Conservation (phyloP, 441 rosid genomes). For the Aquilaria agallochum region DNA sequence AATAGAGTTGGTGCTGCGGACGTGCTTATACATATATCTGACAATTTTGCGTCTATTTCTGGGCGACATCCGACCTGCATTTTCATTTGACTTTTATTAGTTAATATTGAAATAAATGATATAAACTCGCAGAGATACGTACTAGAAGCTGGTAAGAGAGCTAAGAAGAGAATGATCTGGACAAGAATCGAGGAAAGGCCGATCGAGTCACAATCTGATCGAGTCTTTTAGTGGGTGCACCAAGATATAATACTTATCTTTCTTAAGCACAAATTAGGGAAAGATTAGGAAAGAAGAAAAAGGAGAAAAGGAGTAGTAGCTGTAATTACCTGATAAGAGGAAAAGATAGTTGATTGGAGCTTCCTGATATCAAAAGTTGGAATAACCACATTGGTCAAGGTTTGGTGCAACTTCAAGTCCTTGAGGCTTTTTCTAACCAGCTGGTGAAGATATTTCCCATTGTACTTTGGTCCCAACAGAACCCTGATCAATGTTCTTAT, state of each 20-base stretch:
- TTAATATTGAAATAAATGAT: background rate
- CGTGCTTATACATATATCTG: constrained; percentile 52
- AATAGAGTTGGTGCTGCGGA: constrained; percentile 51
- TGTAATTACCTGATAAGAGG: constrained; percentile 52
- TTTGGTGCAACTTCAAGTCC: constrained; percentile 46
- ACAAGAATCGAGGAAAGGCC: no score
- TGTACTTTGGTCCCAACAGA: constrained; percentile 57
- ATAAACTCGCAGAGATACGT: background rate
- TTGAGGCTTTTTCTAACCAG: constrained; percentile 27
- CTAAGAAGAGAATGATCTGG: no score
- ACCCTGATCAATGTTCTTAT: constrained; percentile 18
- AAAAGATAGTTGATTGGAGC: constrained; percentile 71
- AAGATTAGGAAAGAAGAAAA: no score
- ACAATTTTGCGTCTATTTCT: constrained; percentile 31
- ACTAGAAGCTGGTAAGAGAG: no score
- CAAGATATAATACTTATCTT: no score
- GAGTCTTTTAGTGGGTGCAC: no score
- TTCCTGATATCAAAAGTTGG: constrained; percentile 77
- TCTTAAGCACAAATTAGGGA: no score
- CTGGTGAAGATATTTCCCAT: constrained; percentile 50
- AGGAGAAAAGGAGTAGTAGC: no score
- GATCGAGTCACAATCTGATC: no score
- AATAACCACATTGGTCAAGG: constrained; percentile 65
- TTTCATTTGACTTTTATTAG: background rate
- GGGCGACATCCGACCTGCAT: constrained; percentile 22